A percentile compares a stretch with the other conserved stretches of the same genome.
These are phyloP conservation scores for Boletellus deceptivus DNA, from an alignment of 1,284 basidiomycete species.

Conservation along the genomic window DNA sequence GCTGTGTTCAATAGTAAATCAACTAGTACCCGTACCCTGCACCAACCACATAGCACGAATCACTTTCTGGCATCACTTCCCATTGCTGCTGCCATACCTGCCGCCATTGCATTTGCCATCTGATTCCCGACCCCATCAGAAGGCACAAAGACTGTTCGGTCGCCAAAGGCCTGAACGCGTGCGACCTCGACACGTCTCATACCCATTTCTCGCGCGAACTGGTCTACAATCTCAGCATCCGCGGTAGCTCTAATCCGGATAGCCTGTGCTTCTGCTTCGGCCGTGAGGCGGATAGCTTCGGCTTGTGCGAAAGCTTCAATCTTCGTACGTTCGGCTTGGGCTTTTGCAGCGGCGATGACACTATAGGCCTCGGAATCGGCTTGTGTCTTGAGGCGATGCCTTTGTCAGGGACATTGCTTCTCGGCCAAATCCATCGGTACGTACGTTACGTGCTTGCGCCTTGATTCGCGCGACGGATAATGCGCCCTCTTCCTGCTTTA, in stretches of 20 bases:
- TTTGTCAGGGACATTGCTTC: slow-evolving; percentile 10
- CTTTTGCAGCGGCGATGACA: slow-evolving; percentile 70
- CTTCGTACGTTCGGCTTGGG: slow-evolving; percentile 63
- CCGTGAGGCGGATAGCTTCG: slow-evolving; percentile 66
- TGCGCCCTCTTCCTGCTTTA: slow-evolving; percentile 78
- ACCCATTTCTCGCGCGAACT: slow-evolving; percentile 75
- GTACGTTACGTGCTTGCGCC: slow-evolving; percentile 61
- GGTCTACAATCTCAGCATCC: slow-evolving; percentile 57
- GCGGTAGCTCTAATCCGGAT: slow-evolving; percentile 61
- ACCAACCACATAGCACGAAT: not conserved
- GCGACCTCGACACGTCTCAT: slow-evolving; percentile 62
- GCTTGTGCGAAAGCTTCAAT: slow-evolving; percentile 75
- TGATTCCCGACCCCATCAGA: slow-evolving; percentile 54
- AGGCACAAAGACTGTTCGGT: slow-evolving; percentile 70
- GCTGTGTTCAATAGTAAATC: too few relatives aligned
- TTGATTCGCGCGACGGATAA: slow-evolving; percentile 73
- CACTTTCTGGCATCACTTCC: slow-evolving; percentile 41
- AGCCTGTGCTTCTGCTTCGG: slow-evolving; percentile 72
- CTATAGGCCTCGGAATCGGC: slow-evolving; percentile 74
- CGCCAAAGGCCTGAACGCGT: slow-evolving; percentile 63
- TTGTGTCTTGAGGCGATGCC: slow-evolving; percentile 43
- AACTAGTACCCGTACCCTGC: not conserved
- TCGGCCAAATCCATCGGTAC: slow-evolving; percentile 1
- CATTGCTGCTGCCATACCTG: slow-evolving; percentile 65
- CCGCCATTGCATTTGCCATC: slow-evolving; percentile 57